Evolutionary conservation across 2,329 filamentous ascomycete species (phyloP), one percentile per base, ranked within the genome.

Genomic region (Dryadomyces quercus-mongolicae): DNA sequence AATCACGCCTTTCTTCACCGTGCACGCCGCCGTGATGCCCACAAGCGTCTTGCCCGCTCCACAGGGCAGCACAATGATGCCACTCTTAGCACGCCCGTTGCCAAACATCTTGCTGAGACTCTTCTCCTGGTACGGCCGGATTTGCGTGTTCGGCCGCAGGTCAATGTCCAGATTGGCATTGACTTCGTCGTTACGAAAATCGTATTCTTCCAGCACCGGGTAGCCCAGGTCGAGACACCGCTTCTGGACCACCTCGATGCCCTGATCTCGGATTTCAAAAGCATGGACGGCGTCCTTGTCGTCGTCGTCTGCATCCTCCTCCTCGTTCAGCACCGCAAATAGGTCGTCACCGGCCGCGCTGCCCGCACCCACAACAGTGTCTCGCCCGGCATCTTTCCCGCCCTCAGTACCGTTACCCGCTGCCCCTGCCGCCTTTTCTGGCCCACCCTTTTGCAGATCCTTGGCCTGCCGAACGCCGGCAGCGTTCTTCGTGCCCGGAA

Each of bases 41-140:
- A 98, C 93, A 44, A 98, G 73, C 1, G 93, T 98, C 74, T 98
- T 98, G 56, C 93, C 93, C 18, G 93, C 93, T 61, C 93, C 93
- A 67, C 93, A 98, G 18, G 93, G 93, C 62, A 98, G 71, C 54
- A 98, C 93, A 56, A 98, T 98, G 61, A 98, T 94, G 55, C 93
- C 93, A 68, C 90, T 96, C 72, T 95, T 93, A 15, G 93, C 93
- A 69, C 93, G 85, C 51, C 92, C 92, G 65, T 98, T 98, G 65
- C 93, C 92, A 67, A 98, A 98, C 93, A 98, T 98, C 69, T 98
- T 98, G 72, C 88, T 95, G 10, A 98, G 74, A 60, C 90, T 95
- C 71, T 96, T 95, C 68, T 98, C 93, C 67, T 98, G 93, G 62
- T 98, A 98, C 58, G 95, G 73, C 66, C 92, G 84, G 66, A 97